A percentile compares a stretch with the other conserved stretches of the same genome.
These are phyloP conservation scores for Amauroascus verrucosus DNA, from an alignment of 2,329 filamentous ascomycete genomes.

Conservation along the genomic window DNA sequence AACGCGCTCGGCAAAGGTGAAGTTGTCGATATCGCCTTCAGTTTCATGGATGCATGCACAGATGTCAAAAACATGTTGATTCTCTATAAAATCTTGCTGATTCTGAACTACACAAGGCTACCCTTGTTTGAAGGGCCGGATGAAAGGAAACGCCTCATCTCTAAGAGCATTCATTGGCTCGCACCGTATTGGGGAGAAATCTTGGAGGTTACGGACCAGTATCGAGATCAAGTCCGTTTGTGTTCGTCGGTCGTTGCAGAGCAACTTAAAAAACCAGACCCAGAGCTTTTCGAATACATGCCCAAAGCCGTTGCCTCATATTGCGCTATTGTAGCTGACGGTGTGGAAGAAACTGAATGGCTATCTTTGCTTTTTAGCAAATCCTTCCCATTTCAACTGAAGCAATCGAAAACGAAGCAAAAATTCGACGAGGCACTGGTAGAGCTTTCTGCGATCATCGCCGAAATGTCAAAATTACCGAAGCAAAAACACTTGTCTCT, in stretches of 20 bases:
- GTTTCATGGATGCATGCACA: slow-evolving; percentile 85
- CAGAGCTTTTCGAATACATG: slow-evolving; percentile 79
- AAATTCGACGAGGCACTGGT: slow-evolving; percentile 78
- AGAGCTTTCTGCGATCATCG: slow-evolving; percentile 79
- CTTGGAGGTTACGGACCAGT: slow-evolving; percentile 66
- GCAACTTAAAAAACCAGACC: slow-evolving; percentile 65
- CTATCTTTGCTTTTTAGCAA: slow-evolving; percentile 85
- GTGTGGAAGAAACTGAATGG: slow-evolving; percentile 46
- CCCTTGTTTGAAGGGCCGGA: slow-evolving; percentile 71
- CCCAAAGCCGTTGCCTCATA: slow-evolving; percentile 89
- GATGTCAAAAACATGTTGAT: slow-evolving; percentile 82
- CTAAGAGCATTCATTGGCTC: slow-evolving; percentile 83
- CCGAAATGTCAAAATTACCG: slow-evolving; percentile 65
- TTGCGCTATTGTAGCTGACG: slow-evolving; percentile 59
- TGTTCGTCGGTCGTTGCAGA: slow-evolving; percentile 88
- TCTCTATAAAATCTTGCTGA: slow-evolving; percentile 81
- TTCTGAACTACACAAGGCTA: slow-evolving; percentile 80
- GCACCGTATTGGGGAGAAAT: slow-evolving; percentile 83
- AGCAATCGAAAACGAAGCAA: slow-evolving; percentile 49
- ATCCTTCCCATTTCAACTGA: slow-evolving; percentile 76
- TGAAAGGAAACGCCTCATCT: slow-evolving; percentile 60
- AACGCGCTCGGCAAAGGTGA: slow-evolving; percentile 69
- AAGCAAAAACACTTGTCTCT: slow-evolving; percentile 65
- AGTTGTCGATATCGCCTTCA: slow-evolving; percentile 80
- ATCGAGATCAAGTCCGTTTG: slow-evolving; percentile 82